A percentile compares a stretch with the other conserved stretches of the same genome.
Conservation (phyloP, 2,329 filamentous ascomycete genomes). For the Sordariomycetes sp. region DNA sequence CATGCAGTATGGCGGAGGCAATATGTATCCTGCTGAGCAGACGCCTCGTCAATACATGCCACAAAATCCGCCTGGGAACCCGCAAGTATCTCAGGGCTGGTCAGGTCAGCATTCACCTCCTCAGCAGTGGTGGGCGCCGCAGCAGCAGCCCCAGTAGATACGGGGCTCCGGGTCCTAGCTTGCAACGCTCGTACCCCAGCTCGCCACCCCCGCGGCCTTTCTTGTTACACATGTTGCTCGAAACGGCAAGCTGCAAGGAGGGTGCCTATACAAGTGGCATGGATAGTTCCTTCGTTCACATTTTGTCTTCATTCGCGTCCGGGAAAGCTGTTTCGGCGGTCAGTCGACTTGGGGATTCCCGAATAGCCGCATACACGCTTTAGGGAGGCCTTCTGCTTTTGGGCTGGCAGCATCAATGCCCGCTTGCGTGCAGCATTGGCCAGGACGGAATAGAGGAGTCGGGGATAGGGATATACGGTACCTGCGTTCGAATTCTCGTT, state of each 20-base stretch:
- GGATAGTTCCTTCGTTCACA: no score
- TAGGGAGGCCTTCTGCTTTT: conserved; percentile 25
- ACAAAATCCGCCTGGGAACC: conserved; percentile 41
- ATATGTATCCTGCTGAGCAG: conserved; percentile 52
- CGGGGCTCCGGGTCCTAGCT: no score
- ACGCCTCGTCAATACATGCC: conserved; percentile 61
- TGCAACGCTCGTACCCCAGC: no score
- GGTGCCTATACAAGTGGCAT: no score
- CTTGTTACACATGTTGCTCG: no score
- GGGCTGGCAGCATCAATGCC: conserved; percentile 15
- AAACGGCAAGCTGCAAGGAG: no score
- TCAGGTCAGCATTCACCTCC: conserved; percentile 54
- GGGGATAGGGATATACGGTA: conserved; percentile 12
- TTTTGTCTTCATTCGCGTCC: no score
- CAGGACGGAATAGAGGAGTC: conserved; percentile 30
- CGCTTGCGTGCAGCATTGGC: conserved; percentile 23
- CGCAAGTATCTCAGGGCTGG: conserved; percentile 46
- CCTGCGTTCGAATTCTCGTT: conserved; percentile 5
- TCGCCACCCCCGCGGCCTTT: no score
- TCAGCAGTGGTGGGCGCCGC: conserved; percentile 46
- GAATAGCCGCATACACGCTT: conserved; percentile 25
- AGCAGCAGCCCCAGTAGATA: conserved; percentile 36
- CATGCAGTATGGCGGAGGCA: conserved; percentile 44
- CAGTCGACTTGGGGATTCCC: conserved; percentile 18
- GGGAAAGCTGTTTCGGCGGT: no score